Percentiles rank a stretch among this genome's conserved stretches.
Conservation (phyloP, 257 asterid species). For the Agastache rugosa region DNA sequence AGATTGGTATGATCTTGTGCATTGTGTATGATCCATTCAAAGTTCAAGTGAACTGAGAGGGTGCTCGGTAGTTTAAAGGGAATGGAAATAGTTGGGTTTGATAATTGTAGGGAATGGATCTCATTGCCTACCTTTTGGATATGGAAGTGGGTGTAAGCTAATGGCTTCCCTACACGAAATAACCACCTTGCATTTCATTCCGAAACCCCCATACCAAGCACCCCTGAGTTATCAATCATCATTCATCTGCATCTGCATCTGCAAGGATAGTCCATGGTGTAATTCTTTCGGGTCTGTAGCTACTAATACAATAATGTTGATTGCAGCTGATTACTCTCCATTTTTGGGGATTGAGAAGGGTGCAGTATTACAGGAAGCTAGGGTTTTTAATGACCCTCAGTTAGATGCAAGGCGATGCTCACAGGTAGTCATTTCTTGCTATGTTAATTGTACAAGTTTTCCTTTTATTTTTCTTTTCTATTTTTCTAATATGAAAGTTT, state of each 20-base stretch:
- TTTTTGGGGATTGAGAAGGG: constrained; percentile 99
- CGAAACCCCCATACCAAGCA: background rate
- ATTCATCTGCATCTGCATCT: constrained; percentile 1
- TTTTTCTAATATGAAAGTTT: constrained; percentile 21
- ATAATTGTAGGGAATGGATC: background rate
- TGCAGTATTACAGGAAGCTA: constrained; percentile 96
- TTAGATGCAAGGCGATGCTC: constrained; percentile 96
- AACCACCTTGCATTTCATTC: background rate
- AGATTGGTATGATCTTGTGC: constrained; percentile 9
- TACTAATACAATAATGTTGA: constrained; percentile 31
- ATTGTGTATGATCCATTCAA: constrained; percentile 23
- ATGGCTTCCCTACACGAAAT: background rate
- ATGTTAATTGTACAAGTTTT: background rate
- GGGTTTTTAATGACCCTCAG: constrained; percentile 98
- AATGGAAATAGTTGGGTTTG: background rate
- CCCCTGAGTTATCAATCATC: background rate
- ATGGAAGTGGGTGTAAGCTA: background rate
- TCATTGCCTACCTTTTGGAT: background rate
- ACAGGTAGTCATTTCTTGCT: constrained; percentile 56
- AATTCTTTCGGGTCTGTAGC: background rate
- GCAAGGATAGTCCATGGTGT: constrained; percentile 10
- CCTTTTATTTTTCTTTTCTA: background rate
- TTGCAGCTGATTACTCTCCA: constrained; percentile 87
- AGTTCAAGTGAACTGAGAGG: constrained; percentile 19
- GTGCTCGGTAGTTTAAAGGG: background rate